phyloP scores from a whole-genome alignment of 1,284 basidiomycete genomes.

The Pseudozyma hubeiensis region DNA sequence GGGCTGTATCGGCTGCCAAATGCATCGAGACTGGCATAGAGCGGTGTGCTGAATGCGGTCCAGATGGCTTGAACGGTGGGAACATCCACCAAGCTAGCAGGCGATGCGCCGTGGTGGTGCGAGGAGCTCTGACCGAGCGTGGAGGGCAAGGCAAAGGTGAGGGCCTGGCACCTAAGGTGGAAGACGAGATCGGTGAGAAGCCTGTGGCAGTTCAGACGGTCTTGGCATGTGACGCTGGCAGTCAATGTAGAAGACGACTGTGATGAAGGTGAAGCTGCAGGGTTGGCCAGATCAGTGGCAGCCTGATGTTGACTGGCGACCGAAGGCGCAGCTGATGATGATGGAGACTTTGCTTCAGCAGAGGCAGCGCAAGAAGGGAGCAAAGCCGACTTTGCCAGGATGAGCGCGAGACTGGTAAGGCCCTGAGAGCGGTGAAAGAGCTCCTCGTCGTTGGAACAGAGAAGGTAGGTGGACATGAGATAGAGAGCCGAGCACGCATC shows the following conservation, averaged over 20 bases:
- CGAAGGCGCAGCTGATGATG: background rate
- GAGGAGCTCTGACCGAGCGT: background rate
- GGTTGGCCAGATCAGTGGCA: background rate
- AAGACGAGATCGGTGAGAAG: slow-evolving; percentile 38
- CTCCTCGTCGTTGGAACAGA: slow-evolving; percentile 26
- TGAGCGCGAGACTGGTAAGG: slow-evolving; percentile 25
- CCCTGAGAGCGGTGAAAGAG: slow-evolving; percentile 26
- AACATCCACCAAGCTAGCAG: slow-evolving; percentile 14
- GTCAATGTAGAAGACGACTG: slow-evolving; percentile 4
- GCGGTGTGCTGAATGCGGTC: slow-evolving; percentile 22
- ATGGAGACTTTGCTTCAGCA: background rate
- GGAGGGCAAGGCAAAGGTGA: slow-evolving; percentile 17
- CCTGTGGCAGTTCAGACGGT: slow-evolving; percentile 29
- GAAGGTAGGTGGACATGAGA: slow-evolving; percentile 35
- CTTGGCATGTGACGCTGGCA: slow-evolving; percentile 2
- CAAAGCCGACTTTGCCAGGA: slow-evolving; percentile 26
- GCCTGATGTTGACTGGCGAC: slow-evolving; percentile 9
- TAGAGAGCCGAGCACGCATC: slow-evolving; percentile 43
- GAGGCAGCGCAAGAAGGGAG: slow-evolving; percentile 11
- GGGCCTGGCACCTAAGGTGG: slow-evolving; percentile 27
- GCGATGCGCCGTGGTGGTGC: background rate
- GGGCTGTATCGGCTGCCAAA: slow-evolving; percentile 36
- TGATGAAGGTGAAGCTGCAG: slow-evolving; percentile 3
- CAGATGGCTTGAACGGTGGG: slow-evolving; percentile 36
- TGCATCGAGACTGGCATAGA: slow-evolving; percentile 26